Evolutionary conservation across 768 basidiomycete species (phyloP), one percentile per base, ranked within the genome.

Genomic region (Lactarius psammicola): DNA sequence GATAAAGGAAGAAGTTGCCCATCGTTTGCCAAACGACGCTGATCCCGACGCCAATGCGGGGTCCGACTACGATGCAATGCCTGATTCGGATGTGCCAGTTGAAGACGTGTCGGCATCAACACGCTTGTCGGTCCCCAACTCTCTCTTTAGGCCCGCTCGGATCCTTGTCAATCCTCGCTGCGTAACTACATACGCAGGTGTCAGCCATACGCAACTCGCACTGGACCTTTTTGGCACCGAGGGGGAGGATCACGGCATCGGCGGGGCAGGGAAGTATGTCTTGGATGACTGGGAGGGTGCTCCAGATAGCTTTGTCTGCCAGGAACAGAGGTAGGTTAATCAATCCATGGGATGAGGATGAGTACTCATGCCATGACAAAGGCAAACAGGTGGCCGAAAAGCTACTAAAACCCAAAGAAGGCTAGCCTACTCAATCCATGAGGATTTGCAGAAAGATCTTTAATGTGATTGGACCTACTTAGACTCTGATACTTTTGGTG

Each of bases 161-260:
- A 97, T 99, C 71, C 76, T 99, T 69, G 89, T 99, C 63, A 98
- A 98, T 73, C 96, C 96, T 5, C 86, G 95, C 18, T 98, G 95
- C 75, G 92, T 96, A 60, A 98, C 96, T 40, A 98, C 96, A 26
- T 99, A 99, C 74, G 96, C 96, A 0, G 97, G 96, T 4, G 96
- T 98, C 4, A 92, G 89, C 68, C 96, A 99, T 76, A 94, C 95
- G 26, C 92, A 94, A 76, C 84, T 99, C 40, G 95, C 96, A n/a
- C 76, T 92, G 54, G 95, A 98, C 76, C 77, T 99, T 71, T 98
- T 98, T 72, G 96, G 95, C 0, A 78, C 80, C 11, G 82, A 85
- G 46, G 84, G 86, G n/a, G 87, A 87, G 28, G 87, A 92, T 56
- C 81, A 80, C 49, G 75, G 78, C 51, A 73, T 78, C 49, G 79